Percentiles rank a stretch among this genome's conserved stretches.
These are phyloP conservation scores for Westerdykella sp. DNA, from an alignment of 2,329 filamentous ascomycete genomes.

Conservation along the genomic window DNA sequence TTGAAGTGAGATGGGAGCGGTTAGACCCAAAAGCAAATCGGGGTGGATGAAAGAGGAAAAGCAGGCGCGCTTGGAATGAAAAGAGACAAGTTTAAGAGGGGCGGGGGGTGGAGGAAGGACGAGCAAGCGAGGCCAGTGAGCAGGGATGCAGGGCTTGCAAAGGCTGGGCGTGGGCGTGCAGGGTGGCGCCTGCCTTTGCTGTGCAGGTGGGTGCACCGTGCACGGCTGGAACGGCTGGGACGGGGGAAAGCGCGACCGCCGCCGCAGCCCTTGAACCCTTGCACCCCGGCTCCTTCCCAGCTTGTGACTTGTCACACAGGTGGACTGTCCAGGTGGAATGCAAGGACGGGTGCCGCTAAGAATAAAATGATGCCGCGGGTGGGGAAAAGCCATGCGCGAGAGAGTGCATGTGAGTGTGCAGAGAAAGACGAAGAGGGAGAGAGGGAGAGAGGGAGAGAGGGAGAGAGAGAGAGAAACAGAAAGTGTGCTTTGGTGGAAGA, in stretches of 20 bases:
- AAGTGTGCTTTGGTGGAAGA: neutral
- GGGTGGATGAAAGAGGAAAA: constrained; percentile 34
- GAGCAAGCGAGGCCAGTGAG: neutral
- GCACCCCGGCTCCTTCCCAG: no score
- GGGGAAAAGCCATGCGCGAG: no score
- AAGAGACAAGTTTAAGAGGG: constrained; percentile 26
- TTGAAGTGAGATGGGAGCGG: constrained; percentile 14
- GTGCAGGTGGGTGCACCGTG: no score
- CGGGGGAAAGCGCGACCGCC: no score
- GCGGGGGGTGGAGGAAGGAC: constrained; percentile 15
- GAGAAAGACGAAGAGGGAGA: no score
- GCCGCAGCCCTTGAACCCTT: no score
- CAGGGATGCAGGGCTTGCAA: neutral
- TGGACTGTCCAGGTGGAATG: constrained; percentile 34
- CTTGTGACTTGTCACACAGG: no score
- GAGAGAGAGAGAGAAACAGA: neutral
- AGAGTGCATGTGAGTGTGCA: no score
- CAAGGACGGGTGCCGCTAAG: constrained; percentile 16
- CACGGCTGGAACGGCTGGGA: no score
- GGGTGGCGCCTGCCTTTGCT: constrained; percentile 9
- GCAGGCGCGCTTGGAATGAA: constrained; percentile 33
- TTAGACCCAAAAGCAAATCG: constrained; percentile 29
- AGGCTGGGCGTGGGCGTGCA: no score
- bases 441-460: neutral
- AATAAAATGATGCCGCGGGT: neutral